Percentiles rank a stretch among this genome's conserved stretches.
Conservation (phyloP, 345 rosid species). For the Euphorbia pulcherrima region DNA sequence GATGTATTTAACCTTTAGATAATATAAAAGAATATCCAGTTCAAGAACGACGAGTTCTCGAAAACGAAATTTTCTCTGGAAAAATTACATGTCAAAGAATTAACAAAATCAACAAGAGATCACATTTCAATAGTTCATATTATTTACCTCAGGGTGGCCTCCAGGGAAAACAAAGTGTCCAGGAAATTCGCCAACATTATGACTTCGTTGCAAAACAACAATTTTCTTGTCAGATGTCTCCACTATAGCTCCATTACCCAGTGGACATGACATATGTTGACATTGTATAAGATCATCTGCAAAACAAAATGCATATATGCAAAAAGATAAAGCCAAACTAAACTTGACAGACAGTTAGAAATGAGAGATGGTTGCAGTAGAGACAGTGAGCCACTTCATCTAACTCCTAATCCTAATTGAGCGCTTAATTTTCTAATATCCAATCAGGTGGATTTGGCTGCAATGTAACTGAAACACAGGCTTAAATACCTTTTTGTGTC, state of each 20-base stretch:
- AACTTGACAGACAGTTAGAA: background rate
- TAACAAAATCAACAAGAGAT: background rate
- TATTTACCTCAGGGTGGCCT: slow-evolving; percentile 84
- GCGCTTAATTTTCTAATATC: background rate
- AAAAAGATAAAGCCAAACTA: slow-evolving; percentile 10
- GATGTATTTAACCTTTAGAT: too few species aligned
- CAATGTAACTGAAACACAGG: background rate
- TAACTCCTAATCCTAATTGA: background rate
- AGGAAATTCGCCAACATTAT: slow-evolving; percentile 90
- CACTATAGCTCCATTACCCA: slow-evolving; percentile 75
- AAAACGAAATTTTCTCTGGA: background rate
- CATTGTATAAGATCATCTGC: slow-evolving; percentile 61
- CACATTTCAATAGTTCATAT: background rate
- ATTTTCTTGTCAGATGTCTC: slow-evolving; percentile 74
- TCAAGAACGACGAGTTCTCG: background rate
- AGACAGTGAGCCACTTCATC: background rate
- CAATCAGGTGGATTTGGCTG: background rate
- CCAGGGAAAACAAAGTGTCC: slow-evolving; percentile 89
- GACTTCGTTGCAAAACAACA: slow-evolving; percentile 65
- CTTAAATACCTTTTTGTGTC: too few species aligned
- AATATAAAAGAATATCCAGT: background rate
- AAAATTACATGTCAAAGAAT: background rate
- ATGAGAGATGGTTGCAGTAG: background rate
- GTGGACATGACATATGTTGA: slow-evolving; percentile 74
- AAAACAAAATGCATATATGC: slow-evolving; percentile 11